Evolutionary conservation across 176 grass and related monocot species (phyloP).

Genomic region (Aegilops speltoides): DNA sequence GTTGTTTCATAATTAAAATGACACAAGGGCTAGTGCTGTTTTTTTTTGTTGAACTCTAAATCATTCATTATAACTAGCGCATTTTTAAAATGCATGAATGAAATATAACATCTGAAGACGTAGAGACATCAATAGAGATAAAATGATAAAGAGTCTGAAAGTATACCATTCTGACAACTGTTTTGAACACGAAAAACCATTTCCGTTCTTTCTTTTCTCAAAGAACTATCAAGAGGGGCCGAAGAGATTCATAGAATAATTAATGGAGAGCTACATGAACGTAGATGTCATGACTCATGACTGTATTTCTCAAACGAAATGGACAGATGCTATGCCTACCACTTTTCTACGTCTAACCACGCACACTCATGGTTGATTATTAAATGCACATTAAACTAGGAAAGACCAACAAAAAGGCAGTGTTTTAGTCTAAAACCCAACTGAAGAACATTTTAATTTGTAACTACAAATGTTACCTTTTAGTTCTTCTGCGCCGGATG

Average conservation of each 20-base stretch:
- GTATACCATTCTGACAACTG: background rate
- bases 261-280: background rate
- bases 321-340: background rate
- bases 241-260: background rate
- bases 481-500: background rate
- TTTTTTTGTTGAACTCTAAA: background rate
- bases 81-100: background rate
- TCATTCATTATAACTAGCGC: background rate
- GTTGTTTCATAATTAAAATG: no score
- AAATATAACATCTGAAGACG: background rate
- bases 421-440: background rate
- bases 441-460: background rate
- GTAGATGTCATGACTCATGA: background rate
- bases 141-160: background rate
- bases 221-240: background rate
- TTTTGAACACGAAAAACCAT: background rate
- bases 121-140: background rate
- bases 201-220: background rate
- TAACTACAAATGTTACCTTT: background rate
- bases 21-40: no score
- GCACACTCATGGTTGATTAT: background rate
- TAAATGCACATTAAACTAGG: background rate
- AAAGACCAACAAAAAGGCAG: background rate
- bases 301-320: constrained; percentile 4
- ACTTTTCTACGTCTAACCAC: background rate